phyloP scores from a whole-genome alignment of 2,329 filamentous ascomycete genomes.

The Aspergillus sp. region DNA sequence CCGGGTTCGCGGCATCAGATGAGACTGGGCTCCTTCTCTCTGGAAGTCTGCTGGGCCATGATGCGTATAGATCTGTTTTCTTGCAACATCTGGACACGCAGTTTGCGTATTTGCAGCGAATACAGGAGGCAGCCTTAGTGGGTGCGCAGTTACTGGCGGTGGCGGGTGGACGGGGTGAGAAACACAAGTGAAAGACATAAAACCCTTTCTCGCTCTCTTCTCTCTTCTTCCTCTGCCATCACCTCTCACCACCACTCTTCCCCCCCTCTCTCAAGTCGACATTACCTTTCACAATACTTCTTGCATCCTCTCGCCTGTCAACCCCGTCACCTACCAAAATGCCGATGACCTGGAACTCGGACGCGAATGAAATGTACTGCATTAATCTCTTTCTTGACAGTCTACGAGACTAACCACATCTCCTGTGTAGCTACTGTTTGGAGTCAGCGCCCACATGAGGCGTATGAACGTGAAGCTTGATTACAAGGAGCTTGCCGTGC shows the following conservation, averaged over 20 bases:
- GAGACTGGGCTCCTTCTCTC: conserved; percentile 18
- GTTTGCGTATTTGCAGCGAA: conserved; percentile 4
- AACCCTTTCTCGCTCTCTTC: not conserved
- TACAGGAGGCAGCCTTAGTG: not conserved
- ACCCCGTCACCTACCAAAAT: no score
- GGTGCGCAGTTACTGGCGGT: not conserved
- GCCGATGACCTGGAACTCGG: conserved; percentile 12
- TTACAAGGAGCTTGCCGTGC: conserved; percentile 2
- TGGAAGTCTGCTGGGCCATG: conserved; percentile 21
- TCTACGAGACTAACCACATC: not conserved
- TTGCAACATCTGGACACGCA: not conserved
- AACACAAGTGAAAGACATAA: no score
- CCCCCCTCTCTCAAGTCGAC: not conserved
- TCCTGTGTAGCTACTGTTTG: conserved; percentile 10
- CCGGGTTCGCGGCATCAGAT: conserved; percentile 6
- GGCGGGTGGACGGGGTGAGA: not conserved
- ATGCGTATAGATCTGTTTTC: conserved; percentile 10
- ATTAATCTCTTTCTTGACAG: not conserved
- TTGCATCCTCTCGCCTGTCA: no score
- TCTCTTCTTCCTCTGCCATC: not conserved
- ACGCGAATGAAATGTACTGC: conserved; percentile 10
- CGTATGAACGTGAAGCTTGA: conserved; percentile 9
- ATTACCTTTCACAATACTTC: not conserved
- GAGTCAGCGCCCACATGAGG: conserved; percentile 8
- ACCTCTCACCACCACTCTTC: not conserved